phyloP scores from a whole-genome alignment of 768 basidiomycete genomes.

The Vararia minispora region DNA sequence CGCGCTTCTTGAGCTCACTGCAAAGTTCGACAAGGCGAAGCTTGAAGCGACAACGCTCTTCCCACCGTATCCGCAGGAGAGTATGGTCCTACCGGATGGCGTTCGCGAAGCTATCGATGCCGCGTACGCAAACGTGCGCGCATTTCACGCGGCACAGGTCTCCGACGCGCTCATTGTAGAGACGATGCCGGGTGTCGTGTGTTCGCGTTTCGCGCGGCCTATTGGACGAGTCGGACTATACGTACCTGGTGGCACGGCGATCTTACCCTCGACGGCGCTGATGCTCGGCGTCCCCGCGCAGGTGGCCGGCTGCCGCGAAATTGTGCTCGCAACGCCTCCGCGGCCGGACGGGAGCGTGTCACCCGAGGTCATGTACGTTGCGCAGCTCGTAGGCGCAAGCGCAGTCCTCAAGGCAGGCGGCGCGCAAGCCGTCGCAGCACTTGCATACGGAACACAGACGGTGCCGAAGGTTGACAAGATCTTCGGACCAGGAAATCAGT shows the following conservation, averaged over 20 bases:
- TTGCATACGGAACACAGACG: slow-evolving; percentile 93
- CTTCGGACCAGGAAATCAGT: slow-evolving; percentile 98
- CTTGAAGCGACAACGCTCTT: slow-evolving; percentile 59
- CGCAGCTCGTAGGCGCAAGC: slow-evolving; percentile 80
- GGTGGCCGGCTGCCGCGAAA: slow-evolving; percentile 87
- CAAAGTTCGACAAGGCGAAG: slow-evolving; percentile 83
- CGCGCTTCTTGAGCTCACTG: slow-evolving; percentile 80
- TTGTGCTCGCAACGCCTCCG: slow-evolving; percentile 95
- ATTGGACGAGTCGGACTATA: slow-evolving; percentile 94
- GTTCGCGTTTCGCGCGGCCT: slow-evolving; percentile 90
- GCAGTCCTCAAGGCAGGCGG: slow-evolving; percentile 92
- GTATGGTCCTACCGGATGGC: slow-evolving; percentile 45
- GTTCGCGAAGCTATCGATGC: slow-evolving; percentile 78
- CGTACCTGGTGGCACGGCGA: slow-evolving; percentile 93
- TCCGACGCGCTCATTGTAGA: slow-evolving; percentile 70
- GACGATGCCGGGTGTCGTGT: slow-evolving; percentile 97
- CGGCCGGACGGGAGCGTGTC: slow-evolving; percentile 86
- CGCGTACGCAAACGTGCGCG: slow-evolving; percentile 85
- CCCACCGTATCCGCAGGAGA: slow-evolving; percentile 66
- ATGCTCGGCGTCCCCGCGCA: slow-evolving; percentile 98
- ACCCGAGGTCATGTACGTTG: slow-evolving; percentile 96
- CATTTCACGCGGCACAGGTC: slow-evolving; percentile 87
- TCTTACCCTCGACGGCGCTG: slow-evolving; percentile 91
- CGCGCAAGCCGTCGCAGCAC: slow-evolving; percentile 89
- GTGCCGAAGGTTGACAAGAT: slow-evolving; percentile 99